Evolutionary conservation across 2,329 filamentous ascomycete genomes (phyloP).

Genomic region (Penicillium brevicompactum): DNA sequence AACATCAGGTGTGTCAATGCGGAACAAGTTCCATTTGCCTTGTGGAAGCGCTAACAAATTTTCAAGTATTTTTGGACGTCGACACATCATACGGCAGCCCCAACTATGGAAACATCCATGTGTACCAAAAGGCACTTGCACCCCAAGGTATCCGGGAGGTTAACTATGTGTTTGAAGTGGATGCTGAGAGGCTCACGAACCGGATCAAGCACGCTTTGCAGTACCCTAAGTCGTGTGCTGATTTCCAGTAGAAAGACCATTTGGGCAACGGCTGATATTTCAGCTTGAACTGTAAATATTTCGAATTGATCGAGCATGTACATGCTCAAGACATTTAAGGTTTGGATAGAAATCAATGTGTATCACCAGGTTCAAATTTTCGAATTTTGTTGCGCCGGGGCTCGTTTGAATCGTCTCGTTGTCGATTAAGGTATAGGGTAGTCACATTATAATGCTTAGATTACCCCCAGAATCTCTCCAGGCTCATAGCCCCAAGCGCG

Average conservation of each 20-base stretch:
- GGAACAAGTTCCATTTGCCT: not conserved
- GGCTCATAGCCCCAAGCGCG: slow-evolving; percentile 31
- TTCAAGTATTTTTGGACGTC: slow-evolving; percentile 46
- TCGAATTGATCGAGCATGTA: too few species aligned
- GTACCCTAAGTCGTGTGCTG: slow-evolving; percentile 22
- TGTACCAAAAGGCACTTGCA: slow-evolving; percentile 44
- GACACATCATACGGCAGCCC: slow-evolving; percentile 45
- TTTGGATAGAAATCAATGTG: not conserved
- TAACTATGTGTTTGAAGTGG: slow-evolving; percentile 44
- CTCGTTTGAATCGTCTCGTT: not conserved
- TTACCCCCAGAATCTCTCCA: slow-evolving; percentile 25
- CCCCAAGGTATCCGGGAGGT: slow-evolving; percentile 40
- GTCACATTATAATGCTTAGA: slow-evolving; percentile 8
- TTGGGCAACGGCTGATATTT: not conserved
- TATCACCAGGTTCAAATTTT: not conserved
- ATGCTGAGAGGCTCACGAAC: slow-evolving; percentile 37
- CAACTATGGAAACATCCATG: slow-evolving; percentile 48
- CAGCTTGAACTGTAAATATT: not conserved
- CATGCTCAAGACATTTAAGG: not conserved
- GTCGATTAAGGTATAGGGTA: not conserved
- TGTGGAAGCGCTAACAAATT: not conserved
- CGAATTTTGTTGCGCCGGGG: not conserved
- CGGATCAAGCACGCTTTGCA: slow-evolving; percentile 42
- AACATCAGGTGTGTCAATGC: slow-evolving; percentile 31
- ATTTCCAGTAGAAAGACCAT: slow-evolving; percentile 1